A percentile compares a stretch with the other conserved stretches of the same genome.
Evolutionary conservation across 768 basidiomycete genomes (phyloP).

Genomic region (Hemileccinum impolitum): DNA sequence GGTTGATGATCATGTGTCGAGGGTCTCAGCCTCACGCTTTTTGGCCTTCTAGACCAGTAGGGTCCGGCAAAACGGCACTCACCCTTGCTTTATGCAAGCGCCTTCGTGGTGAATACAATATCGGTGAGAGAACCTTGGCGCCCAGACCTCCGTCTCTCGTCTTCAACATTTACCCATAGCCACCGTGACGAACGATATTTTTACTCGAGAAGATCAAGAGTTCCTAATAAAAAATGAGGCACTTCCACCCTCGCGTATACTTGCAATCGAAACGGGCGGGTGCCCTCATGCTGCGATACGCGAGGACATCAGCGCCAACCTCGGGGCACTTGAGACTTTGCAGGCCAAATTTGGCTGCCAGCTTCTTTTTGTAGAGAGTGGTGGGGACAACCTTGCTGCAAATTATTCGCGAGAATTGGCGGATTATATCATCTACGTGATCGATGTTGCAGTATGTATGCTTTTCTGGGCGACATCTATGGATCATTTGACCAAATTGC

Average conservation of each 20-base stretch:
- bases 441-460: slow-evolving; percentile 70
- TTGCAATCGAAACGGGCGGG: slow-evolving; percentile 96
- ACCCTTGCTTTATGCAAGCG: slow-evolving; percentile 85
- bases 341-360: slow-evolving; percentile 91
- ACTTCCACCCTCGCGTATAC: slow-evolving; percentile 78
- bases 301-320: slow-evolving; percentile 96
- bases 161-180: slow-evolving; percentile 43
- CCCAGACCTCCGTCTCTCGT: slow-evolving; percentile 1
- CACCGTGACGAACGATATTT: slow-evolving; percentile 99
- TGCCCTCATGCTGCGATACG: slow-evolving; percentile 98
- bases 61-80: slow-evolving; percentile 95
- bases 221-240: slow-evolving; percentile 94
- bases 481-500: slow-evolving; percentile 5
- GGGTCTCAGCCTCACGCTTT: background rate
- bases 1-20: background rate
- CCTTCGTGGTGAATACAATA: slow-evolving; percentile 82
- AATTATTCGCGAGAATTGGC: slow-evolving; percentile 96
- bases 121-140: slow-evolving; percentile 55
- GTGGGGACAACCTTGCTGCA: slow-evolving; percentile 95
- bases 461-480: background rate
- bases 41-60: slow-evolving; percentile 72
- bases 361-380: slow-evolving; percentile 91
- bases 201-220: slow-evolving; percentile 96
- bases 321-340: slow-evolving; percentile 91
- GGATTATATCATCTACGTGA: slow-evolving; percentile 95